Base-by-base conservation (phyloP, 495 filamentous ascomycete species). In the Aspergillus ostianus region DNA sequence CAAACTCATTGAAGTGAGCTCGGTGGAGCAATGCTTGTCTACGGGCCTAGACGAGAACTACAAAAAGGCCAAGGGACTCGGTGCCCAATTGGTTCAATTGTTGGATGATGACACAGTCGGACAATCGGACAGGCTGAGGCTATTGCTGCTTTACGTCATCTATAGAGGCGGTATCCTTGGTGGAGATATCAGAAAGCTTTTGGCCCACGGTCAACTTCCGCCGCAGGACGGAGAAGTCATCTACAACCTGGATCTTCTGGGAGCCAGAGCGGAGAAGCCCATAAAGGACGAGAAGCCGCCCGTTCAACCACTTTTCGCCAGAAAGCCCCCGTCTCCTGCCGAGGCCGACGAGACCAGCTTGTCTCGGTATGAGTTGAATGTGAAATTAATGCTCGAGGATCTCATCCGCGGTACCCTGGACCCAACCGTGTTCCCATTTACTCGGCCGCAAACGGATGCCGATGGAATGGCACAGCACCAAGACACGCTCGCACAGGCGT, bases 11-110 rank as follows among this genome's bases (percentile, higher is more conserved):
- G 95, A 98, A 66, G 80, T 97, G 58, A 93, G 91, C 49, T 87
- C 89, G 2, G 82, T 91, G 3, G 93, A 98, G 68, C 88, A 90
- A 77, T 88, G 85, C 30, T 78, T 98, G 58, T 90, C 93, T 23
- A 98, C 95, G 4, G 94, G 95, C 13, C 79, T 96, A 2, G 94
- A 98, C 66, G 94, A 98, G 67, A 92, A 96, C 65, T 89, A 86
- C 67, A 89, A 89, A 61, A 94, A 93, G 70, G 90, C 93, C 44
- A 97, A 96, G 74, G 89, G 92, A 62, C 67, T 96, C 30, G 85
- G 91, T 30, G 89, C 94, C 55, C 86, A 93, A 58, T 80, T 98
- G 27, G 89, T 97, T 10, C 87, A 93, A 21, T 75, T 95, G 21
- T 76, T 98, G 1, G 94, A 98, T 69, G 92, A 98, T 59, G 84